A percentile compares a stretch with the other conserved stretches of the same genome.
phyloP scores from a whole-genome alignment of 257 asterid genomes.

The Plantago ovata region DNA sequence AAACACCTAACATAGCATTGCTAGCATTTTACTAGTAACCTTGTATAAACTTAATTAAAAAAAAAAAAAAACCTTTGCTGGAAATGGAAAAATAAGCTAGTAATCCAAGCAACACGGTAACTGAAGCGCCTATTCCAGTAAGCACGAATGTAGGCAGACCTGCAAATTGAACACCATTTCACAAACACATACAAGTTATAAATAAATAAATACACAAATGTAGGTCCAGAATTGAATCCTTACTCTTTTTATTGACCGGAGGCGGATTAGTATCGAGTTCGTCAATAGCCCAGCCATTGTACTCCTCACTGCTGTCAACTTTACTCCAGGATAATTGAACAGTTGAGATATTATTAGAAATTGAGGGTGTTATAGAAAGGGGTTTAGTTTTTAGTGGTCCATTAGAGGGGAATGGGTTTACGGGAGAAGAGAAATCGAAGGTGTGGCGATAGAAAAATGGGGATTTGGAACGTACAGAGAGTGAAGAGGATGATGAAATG shows the following conservation, averaged over 20 bases:
- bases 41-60: neutral
- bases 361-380: conserved; percentile 41
- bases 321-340: conserved; percentile 39
- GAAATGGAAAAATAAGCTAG: conserved; percentile 49
- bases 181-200: neutral
- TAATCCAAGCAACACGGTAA: conserved; percentile 54
- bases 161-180: conserved; percentile 25
- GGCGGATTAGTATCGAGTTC: conserved; percentile 31
- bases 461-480: conserved; percentile 34
- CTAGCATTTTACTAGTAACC: conserved; percentile 9
- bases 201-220: neutral
- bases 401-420: conserved; percentile 29
- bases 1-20: neutral
- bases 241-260: conserved; percentile 31
- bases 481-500: conserved; percentile 40
- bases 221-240: conserved; percentile 19
- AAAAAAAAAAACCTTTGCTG: conserved; percentile 39
- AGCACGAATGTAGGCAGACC: conserved; percentile 48
- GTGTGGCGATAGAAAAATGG: conserved; percentile 34
- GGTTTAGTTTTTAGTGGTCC: conserved; percentile 34
- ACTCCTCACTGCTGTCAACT: conserved; percentile 33
- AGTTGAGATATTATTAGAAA: conserved; percentile 37
- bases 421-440: conserved; percentile 31
- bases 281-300: conserved; percentile 77
- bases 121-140: conserved; percentile 57